Evolutionary conservation across 139 green algal genomes (phyloP).

Genomic region (Coelastrella sp.): DNA sequence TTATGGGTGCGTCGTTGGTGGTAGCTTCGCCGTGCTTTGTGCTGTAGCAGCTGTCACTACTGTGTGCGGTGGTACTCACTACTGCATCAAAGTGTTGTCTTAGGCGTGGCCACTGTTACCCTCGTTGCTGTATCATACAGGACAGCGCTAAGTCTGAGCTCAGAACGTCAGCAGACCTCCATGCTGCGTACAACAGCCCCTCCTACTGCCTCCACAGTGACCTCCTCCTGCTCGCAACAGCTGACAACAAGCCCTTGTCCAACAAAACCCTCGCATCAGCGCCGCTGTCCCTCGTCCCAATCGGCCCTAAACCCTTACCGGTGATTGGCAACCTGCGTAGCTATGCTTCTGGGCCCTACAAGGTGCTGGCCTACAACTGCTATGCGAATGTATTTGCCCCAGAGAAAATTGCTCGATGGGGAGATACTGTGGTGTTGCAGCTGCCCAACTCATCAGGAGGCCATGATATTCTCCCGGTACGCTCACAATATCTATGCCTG

Average conservation of each 20-base stretch:
- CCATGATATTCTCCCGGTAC: background rate
- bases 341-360: background rate
- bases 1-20: no score
- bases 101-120: no score
- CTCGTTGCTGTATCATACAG: background rate
- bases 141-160: background rate
- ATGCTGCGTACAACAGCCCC: background rate
- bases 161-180: background rate
- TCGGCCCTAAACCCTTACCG: background rate
- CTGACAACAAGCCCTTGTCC: background rate
- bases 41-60: no score
- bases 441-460: background rate
- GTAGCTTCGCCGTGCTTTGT: no score
- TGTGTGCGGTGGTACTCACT: no score
- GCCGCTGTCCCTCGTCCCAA: background rate
- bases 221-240: conserved; percentile 20
- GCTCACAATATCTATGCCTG: no score
- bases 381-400: background rate
- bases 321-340: background rate
- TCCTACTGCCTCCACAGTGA: background rate
- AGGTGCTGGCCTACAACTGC: background rate
- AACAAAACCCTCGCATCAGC: background rate
- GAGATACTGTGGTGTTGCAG: conserved; percentile 6
- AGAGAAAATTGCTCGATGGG: background rate
- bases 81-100: no score